Evolutionary conservation across 306 rosid species (phyloP).

Genomic region (Dalbergia cultrata): DNA sequence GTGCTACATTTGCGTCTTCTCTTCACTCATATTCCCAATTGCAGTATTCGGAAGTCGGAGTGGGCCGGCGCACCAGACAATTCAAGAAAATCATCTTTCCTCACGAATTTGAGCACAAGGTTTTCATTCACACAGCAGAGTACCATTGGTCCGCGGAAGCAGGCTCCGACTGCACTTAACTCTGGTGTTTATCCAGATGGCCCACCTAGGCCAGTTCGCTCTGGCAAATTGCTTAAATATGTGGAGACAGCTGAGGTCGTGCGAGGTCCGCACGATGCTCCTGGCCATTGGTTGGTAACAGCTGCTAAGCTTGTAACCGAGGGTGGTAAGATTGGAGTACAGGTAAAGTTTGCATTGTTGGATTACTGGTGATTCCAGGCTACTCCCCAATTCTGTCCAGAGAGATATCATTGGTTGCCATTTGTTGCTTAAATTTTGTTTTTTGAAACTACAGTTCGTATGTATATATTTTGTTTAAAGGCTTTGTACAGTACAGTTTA

Average conservation of each 20-base stretch:
- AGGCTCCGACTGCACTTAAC: constrained; percentile 76
- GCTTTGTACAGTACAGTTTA: constrained; percentile 56
- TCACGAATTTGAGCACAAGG: constrained; percentile 87
- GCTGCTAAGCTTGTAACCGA: constrained; percentile 88
- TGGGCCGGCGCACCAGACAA: constrained; percentile 86
- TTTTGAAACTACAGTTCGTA: constrained; percentile 39
- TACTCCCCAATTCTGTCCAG: constrained; percentile 37
- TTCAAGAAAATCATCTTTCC: constrained; percentile 78
- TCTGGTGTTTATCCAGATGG: constrained; percentile 92
- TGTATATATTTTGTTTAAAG: constrained; percentile 43
- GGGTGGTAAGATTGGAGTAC: constrained; percentile 83
- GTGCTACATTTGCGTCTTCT: constrained; percentile 89
- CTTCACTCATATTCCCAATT: constrained; percentile 72
- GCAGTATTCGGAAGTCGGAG: constrained; percentile 77
- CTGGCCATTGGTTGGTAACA: constrained; percentile 94
- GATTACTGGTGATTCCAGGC: constrained; percentile 68
- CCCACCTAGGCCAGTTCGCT: constrained; percentile 73
- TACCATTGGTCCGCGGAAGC: constrained; percentile 65
- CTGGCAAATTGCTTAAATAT: constrained; percentile 73
- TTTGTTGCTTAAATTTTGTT: constrained; percentile 37
- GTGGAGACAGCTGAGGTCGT: constrained; percentile 87
- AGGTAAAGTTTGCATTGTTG: constrained; percentile 87
- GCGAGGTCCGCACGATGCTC: constrained; percentile 89
- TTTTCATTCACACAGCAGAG: constrained; percentile 88
- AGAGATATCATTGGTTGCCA: constrained; percentile 24